Base-by-base conservation (phyloP, 2,329 filamentous ascomycete species). In the Alternaria sp. region DNA sequence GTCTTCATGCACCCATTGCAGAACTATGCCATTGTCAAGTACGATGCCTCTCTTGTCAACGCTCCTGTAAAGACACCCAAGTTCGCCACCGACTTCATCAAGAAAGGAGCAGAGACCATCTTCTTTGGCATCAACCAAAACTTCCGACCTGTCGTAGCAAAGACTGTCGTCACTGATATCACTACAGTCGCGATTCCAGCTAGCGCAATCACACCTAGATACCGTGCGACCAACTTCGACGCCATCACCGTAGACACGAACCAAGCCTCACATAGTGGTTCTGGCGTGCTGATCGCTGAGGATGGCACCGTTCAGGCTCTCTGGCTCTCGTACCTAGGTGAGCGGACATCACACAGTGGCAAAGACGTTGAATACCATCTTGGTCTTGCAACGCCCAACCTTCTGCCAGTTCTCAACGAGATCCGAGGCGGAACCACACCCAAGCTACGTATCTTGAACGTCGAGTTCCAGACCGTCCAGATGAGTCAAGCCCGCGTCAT, bases 91-190 rank as follows among this genome's bases (percentile, higher is more conserved):
- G 88, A 92, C 57, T 89, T 89, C 70, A 93, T 98, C 76, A 94
- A 93, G 53, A 95, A 98, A 81, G 95, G 95, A 36, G 92, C 94
- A 50, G 91, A 94, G 59, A 97, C 94, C 0, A 94, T 97, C 68
- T 99, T 99, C 80, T 91, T 99, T 65, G 96, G 95, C n/a, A 96
- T 97, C 83, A 99, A 99, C 76, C 90, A 96, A 68, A 98, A 97
- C 67, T 90, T 94, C 63, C 89, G 94, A 36, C 92, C 97, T 41
- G 94, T 98, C 4, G 92, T 97, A 69, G 92, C 93, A 5, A 93
- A 97, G 70, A 98, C 95, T 0, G 93, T 91, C 0, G 93, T 99
- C 14, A 99, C 96, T 0, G 95, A 99, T 78, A 96, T 99, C 73
- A 98, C 94, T 11, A 95, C 95, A 2, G 95, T 98, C 3, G 93